Conservation (phyloP, 768 basidiomycete species). For the Lactarius tabidus region DNA sequence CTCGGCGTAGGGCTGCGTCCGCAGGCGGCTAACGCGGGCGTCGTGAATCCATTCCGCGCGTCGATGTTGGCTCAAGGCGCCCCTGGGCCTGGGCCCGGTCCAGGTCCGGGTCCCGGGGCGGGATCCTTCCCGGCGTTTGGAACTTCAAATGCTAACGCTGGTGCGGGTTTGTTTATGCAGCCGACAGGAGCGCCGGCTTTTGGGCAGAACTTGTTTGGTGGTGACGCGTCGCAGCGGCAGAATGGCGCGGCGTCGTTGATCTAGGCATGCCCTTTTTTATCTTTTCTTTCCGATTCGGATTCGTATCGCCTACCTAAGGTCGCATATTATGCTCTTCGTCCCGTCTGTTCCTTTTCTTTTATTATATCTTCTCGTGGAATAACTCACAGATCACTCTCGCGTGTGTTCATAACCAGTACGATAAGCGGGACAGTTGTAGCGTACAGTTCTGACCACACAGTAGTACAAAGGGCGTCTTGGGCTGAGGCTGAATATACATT, state of each 20-base stretch:
- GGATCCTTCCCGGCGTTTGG: slow-evolving; percentile 30
- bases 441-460: neutral
- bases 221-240: slow-evolving; percentile 31
- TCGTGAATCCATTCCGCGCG: slow-evolving; percentile 42
- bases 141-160: slow-evolving; percentile 5
- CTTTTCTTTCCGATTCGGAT: neutral
- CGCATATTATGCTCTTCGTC: neutral
- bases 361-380: neutral
- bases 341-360: neutral
- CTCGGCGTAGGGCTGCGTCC: slow-evolving; percentile 37
- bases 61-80: slow-evolving; percentile 33
- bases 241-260: slow-evolving; percentile 48
- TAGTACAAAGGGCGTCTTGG: neutral
- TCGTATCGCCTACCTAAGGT: neutral
- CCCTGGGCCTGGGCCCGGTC: slow-evolving; percentile 15
- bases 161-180: slow-evolving; percentile 24
- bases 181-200: slow-evolving; percentile 25
- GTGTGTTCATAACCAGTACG: neutral
- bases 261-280: slow-evolving; percentile 35
- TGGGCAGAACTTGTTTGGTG: slow-evolving; percentile 24
- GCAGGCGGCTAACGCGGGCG: slow-evolving; percentile 37
- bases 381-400: neutral
- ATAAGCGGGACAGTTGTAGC: neutral
- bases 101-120: slow-evolving; percentile 22
- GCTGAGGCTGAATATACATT: neutral